phyloP scores from a whole-genome alignment of 768 basidiomycete genomes.

The Boletus speciosus region DNA sequence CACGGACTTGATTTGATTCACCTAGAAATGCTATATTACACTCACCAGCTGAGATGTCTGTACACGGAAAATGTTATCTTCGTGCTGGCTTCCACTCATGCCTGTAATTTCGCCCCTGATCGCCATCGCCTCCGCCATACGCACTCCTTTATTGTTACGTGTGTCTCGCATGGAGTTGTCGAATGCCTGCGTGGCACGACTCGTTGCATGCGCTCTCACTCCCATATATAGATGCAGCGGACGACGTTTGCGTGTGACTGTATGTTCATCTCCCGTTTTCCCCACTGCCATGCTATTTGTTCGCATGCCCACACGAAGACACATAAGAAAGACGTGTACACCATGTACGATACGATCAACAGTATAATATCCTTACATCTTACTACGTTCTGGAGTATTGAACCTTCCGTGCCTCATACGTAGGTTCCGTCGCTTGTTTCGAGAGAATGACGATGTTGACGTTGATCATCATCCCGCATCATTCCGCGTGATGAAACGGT shows the following conservation, averaged over 20 bases:
- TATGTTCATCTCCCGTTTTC: conserved; percentile 21
- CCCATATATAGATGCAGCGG: conserved; percentile 21
- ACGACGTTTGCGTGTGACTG: conserved; percentile 14
- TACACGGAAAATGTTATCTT: conserved; percentile 18
- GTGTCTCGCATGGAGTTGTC: conserved; percentile 3
- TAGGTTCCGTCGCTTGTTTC: not conserved
- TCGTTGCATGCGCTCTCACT: conserved; percentile 4
- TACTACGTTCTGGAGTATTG: conserved; percentile 4
- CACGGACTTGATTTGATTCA: not conserved
- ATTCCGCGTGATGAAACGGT: conserved; percentile 1
- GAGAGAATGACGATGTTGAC: not conserved
- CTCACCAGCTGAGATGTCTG: conserved; percentile 16
- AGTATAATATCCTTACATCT: conserved; percentile 23
- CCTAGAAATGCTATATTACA: conserved; percentile 15
- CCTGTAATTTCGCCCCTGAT: conserved; percentile 15
- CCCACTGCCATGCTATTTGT: conserved; percentile 10
- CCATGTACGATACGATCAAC: conserved; percentile 26
- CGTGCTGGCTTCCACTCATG: conserved; percentile 16
- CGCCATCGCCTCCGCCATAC: conserved; percentile 5
- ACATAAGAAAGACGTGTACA: conserved; percentile 21
- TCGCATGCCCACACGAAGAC: conserved; percentile 11
- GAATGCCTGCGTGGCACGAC: not conserved
- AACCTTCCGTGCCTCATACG: not conserved
- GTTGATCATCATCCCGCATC: not conserved
- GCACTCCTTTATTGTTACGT: conserved; percentile 9